Evolutionary conservation across 2,329 filamentous ascomycete genomes (phyloP), one percentile per base, ranked within the genome.

Genomic region (Pyrenochaeta sp.): DNA sequence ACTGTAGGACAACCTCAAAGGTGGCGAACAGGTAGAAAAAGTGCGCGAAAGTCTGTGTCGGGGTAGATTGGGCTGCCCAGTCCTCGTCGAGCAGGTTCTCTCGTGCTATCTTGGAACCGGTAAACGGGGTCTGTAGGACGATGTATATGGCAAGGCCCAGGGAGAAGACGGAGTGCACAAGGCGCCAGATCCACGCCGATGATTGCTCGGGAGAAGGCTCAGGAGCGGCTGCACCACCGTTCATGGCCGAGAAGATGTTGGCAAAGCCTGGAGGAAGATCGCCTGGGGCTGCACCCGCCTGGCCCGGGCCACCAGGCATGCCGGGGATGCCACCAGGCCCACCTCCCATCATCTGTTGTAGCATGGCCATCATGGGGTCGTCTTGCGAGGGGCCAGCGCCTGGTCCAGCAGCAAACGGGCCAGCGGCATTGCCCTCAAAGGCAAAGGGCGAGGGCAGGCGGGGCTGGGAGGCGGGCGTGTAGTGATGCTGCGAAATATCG

Each of bases 11-110:
- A 8, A 89, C 79, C 73, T 94, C 88, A 21, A 83, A 85, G 0
- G 88, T 90, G 5, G 88, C 86, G 65, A 93, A 94, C n/a, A 88
- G 80, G 76, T 85, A 90, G 71, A 93, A 91, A 71, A 91, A 86
- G 49, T 79, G 77, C 31, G 75, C 75, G 27, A 76, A 74, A 23
- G 68, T 61, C 34, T 72, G 70, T 11, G 71, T 66, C 20, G 75
- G 69, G 2, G 60, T 63, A 6, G 71, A 58, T 7, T 63, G 63
- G 2, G 50, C 31, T 2, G 54, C 52, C 59, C 67, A 71, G 46
- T 65, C 65, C 15, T 67, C 57, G 11, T 65, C 59, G n/a, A 53
- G 28, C 6, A 51, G 34, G 7, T 50, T 58, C 30, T 52, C 44
- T 20, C 88, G 82, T 60, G 84, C 81, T 6, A 79, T 56, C 63